phyloP scores from a whole-genome alignment of 495 filamentous ascomycete genomes.

The Neurospora discreta region DNA sequence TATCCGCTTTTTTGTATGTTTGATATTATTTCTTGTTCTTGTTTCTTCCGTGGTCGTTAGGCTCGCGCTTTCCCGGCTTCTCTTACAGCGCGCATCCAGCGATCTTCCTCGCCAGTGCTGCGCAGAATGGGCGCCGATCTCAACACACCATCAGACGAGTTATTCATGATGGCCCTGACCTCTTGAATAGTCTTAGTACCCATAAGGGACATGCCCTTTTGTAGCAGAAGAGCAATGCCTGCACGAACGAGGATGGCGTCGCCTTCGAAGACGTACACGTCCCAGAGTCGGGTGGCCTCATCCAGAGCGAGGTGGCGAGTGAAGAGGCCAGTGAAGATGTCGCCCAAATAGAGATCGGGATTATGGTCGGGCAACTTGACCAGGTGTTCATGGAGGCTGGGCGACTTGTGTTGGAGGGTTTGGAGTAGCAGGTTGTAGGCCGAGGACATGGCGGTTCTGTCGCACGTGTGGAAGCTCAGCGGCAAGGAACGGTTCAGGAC shows the following conservation, averaged over 20 bases:
- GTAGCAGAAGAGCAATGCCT: constrained; percentile 57
- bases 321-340: constrained; percentile 43
- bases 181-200: constrained; percentile 22
- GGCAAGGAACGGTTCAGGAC: constrained; percentile 80
- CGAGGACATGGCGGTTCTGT: constrained; percentile 58
- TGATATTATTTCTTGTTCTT: background rate
- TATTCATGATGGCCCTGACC: constrained; percentile 19
- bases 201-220: constrained; percentile 31
- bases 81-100: constrained; percentile 25
- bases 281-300: constrained; percentile 71
- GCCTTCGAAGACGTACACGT: constrained; percentile 90
- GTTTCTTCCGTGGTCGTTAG: background rate
- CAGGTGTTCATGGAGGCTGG: constrained; percentile 59
- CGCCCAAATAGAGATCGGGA: constrained; percentile 38
- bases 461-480: constrained; percentile 74
- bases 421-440: constrained; percentile 62
- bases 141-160: background rate
- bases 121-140: constrained; percentile 7
- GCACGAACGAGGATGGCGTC: constrained; percentile 71
- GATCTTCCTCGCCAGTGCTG: constrained; percentile 23
- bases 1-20: background rate
- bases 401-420: constrained; percentile 60
- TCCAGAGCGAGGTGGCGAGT: constrained; percentile 53
- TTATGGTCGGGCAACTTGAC: constrained; percentile 30
- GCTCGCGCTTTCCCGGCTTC: constrained; percentile 20